These are phyloP conservation scores for Cordyceps farinosa DNA, from an alignment of 2,329 filamentous ascomycete genomes.

Conservation along the genomic window DNA sequence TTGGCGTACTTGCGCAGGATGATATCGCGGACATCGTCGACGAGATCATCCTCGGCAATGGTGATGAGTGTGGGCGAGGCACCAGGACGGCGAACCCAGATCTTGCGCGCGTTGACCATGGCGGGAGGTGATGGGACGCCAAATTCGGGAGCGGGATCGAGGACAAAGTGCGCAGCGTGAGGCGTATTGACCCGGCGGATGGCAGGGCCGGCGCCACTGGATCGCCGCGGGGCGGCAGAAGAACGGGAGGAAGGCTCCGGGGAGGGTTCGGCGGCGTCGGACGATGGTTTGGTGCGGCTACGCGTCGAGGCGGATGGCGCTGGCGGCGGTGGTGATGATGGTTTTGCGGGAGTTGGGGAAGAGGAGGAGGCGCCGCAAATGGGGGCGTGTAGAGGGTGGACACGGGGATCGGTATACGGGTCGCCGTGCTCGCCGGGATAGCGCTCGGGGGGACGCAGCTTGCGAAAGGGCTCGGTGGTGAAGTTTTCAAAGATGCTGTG, in stretches of 20 bases:
- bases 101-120: slow-evolving; percentile 67
- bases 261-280: neutral
- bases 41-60: slow-evolving; percentile 81
- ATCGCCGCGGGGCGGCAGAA: neutral
- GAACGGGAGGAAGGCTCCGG: neutral
- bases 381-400: slow-evolving; percentile 22
- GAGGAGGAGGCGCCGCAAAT: slow-evolving; percentile 24
- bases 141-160: slow-evolving; percentile 32
- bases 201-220: slow-evolving; percentile 28
- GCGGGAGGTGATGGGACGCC: slow-evolving; percentile 26
- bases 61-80: slow-evolving; percentile 84
- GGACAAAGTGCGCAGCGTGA: slow-evolving; percentile 17
- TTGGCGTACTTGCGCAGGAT: slow-evolving; percentile 93
- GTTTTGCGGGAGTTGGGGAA: neutral
- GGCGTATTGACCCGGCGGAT: slow-evolving; percentile 21
- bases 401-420: slow-evolving; percentile 22
- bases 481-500: slow-evolving; percentile 27
- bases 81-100: slow-evolving; percentile 89
- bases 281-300: neutral
- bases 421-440: slow-evolving; percentile 1
- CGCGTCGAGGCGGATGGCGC: neutral
- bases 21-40: slow-evolving; percentile 91
- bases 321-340: neutral
- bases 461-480: slow-evolving; percentile 21
- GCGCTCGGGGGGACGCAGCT: slow-evolving; percentile 17